phyloP scores from a whole-genome alignment of 2,329 filamentous ascomycete genomes.

The Sclerotinia minor region DNA sequence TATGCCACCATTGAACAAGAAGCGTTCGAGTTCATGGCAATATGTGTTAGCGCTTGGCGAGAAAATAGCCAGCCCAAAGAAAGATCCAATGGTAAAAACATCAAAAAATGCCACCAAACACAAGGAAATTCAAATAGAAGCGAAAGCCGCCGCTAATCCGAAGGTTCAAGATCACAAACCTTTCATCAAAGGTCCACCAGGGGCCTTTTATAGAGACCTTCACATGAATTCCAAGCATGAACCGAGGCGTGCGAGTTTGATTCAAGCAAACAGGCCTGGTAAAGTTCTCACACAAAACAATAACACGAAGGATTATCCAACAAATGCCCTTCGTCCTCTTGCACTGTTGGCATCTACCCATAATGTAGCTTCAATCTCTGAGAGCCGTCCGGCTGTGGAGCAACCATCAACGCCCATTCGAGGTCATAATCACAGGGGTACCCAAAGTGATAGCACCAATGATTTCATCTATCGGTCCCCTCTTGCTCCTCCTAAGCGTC shows the following conservation, averaged over 20 bases:
- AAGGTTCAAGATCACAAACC: slow-evolving; percentile 25
- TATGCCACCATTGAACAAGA: neutral
- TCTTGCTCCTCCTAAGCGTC: slow-evolving; percentile 36
- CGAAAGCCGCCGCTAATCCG: neutral
- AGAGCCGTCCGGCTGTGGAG: neutral
- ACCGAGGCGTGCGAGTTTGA: slow-evolving; percentile 19
- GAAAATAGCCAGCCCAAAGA: slow-evolving; percentile 14
- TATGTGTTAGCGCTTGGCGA: slow-evolving; percentile 28
- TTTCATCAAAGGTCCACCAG: slow-evolving; percentile 33
- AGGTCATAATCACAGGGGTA: neutral
- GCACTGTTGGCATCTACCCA: slow-evolving; percentile 30
- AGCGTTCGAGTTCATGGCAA: slow-evolving; percentile 31
- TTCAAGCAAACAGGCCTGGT: slow-evolving; percentile 21
- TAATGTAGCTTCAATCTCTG: neutral
- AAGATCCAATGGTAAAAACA: neutral
- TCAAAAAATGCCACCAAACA: neutral
- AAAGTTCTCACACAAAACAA: slow-evolving; percentile 14
- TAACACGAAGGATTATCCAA: slow-evolving; percentile 30
- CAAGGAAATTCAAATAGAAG: neutral
- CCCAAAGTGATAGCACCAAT: slow-evolving; percentile 17
- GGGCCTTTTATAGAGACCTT: slow-evolving; percentile 36
- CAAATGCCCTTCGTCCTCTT: slow-evolving; percentile 33
- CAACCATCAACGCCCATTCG: slow-evolving; percentile 25
- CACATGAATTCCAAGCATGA: slow-evolving; percentile 28
- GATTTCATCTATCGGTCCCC: slow-evolving; percentile 38